These are phyloP conservation scores for Guadua angustifolia DNA, from an alignment of 176 grass and related monocot species.

Conservation along the genomic window DNA sequence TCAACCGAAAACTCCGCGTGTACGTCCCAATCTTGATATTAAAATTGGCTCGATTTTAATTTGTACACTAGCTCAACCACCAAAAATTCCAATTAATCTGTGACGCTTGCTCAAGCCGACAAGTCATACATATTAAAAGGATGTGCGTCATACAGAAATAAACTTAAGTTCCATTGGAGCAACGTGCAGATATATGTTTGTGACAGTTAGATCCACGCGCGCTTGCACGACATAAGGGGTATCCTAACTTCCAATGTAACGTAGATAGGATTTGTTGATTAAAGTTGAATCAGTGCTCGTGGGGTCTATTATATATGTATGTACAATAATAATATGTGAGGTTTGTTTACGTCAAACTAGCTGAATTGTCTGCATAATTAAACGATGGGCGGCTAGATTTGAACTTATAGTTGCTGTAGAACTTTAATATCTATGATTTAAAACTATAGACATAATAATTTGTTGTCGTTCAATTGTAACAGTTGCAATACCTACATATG, in stretches of 20 bases:
- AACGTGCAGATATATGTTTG: slow-evolving; percentile 29
- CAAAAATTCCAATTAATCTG: background rate
- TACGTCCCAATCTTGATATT: background rate
- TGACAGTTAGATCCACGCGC: background rate
- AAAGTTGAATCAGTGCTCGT: background rate
- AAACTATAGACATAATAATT: too few species aligned
- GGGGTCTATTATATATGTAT: too few species aligned
- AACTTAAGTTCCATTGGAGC: slow-evolving; percentile 26
- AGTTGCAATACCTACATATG: too few species aligned
- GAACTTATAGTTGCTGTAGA: too few species aligned
- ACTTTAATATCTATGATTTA: too few species aligned
- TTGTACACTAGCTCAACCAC: background rate
- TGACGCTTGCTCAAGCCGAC: background rate
- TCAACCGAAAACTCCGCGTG: background rate
- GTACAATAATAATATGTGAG: too few species aligned
- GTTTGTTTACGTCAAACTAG: too few species aligned
- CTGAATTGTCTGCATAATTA: too few species aligned
- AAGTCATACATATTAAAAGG: slow-evolving; percentile 3
- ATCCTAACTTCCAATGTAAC: slow-evolving; percentile 12
- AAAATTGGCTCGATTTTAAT: slow-evolving; percentile 23
- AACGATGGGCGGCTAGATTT: too few species aligned
- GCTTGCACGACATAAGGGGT: background rate
- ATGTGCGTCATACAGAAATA: background rate
- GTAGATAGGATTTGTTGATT: background rate
- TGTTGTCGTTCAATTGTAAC: too few species aligned